Base-by-base conservation (phyloP, 202 grass and related monocot species). In the Panicum virgatum region DNA sequence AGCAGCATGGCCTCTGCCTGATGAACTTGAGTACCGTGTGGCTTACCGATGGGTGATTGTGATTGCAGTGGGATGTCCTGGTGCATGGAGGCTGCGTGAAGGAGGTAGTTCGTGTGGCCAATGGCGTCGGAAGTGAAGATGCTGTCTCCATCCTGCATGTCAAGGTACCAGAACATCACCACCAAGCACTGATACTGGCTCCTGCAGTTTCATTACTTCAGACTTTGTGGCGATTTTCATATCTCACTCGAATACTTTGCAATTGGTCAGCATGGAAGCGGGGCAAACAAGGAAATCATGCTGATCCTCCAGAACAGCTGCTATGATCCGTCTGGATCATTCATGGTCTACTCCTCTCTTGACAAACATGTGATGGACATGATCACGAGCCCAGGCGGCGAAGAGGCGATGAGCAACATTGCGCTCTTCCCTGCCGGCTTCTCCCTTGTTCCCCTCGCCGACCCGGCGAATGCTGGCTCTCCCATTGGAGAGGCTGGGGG, bases 41-140 rank as follows among this genome's bases (percentile, higher is more conserved):
- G 12, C 52, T 77, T 59, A 67, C 58, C 34, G 36, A 61, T 50
- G 39, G 12, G 5, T 32, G 57, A 39, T 69, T 42, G 5, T 32
- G 57, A 39, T 69, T 42, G 45, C 89, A 94, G 92, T 91, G 86
- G 92, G 92, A 91, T 46, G 81, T 87, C n/a, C 62, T 91, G 43
- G 75, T 82, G 36, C 61, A 30, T 22, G 85, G 78, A n/a, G 73
- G 82, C 46, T 5, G 2, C 0, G 67, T 94, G 46, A 86, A 75
- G 69, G 91, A 94, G 63, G 84, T 81, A 48, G 89, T 83, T 56
- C 77, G 50, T 42, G 71, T 94, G 0, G 78, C 83, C 62, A 82
- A n/a, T 54, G 84, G 89, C 44, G 7, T 42, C 11, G 84, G 72
- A 32, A 58, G 7, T 13, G 75, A 69, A 19, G 86, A 92, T 62